These are phyloP conservation scores for Fraxinus americana DNA, from an alignment of 257 asterid species.

Conservation along the genomic window DNA sequence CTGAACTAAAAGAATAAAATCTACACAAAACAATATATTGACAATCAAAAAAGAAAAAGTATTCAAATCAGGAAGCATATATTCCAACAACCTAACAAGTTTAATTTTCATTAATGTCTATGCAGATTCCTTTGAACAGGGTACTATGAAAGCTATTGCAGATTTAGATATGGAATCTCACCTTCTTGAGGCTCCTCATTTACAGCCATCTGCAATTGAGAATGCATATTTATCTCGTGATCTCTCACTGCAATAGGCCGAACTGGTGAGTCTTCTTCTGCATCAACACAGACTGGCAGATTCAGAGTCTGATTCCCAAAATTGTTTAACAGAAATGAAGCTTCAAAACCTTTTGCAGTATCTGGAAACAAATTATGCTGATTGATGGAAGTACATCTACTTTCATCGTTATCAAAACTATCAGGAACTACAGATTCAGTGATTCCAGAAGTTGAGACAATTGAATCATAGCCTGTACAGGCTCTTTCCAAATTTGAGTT, in stretches of 20 bases:
- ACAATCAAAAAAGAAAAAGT: constrained; percentile 8
- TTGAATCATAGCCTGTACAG: constrained; percentile 33
- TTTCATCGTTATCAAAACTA: constrained; percentile 62
- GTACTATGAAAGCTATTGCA: constrained; percentile 21
- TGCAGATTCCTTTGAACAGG: constrained; percentile 16
- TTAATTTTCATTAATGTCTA: constrained; percentile 5
- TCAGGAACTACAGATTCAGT: constrained; percentile 57
- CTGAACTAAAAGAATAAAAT: constrained; percentile 1
- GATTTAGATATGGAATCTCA: constrained; percentile 10
- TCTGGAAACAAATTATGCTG: constrained; percentile 41
- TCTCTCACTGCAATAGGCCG: constrained; percentile 36
- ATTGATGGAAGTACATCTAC: constrained; percentile 25
- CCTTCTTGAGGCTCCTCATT: constrained; percentile 29
- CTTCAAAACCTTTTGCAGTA: constrained; percentile 35
- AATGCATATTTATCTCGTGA: constrained; percentile 25
- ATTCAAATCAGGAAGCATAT: constrained; percentile 22
- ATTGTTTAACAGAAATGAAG: constrained; percentile 25
- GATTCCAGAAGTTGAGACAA: constrained; percentile 37
- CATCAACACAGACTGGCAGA: constrained; percentile 31
- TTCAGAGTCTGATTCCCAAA: constrained; percentile 10
- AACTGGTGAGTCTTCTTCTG: constrained; percentile 36
- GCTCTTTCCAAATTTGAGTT: constrained; percentile 33
- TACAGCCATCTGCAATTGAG: constrained; percentile 17
- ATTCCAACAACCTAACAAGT: constrained; percentile 18
- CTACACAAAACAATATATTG: constrained; percentile 10